Percentiles rank a stretch among this genome's conserved stretches.
These are phyloP conservation scores for Coleophoma eucalyptorum DNA, from an alignment of 2,329 filamentous ascomycete species.

Conservation along the genomic window DNA sequence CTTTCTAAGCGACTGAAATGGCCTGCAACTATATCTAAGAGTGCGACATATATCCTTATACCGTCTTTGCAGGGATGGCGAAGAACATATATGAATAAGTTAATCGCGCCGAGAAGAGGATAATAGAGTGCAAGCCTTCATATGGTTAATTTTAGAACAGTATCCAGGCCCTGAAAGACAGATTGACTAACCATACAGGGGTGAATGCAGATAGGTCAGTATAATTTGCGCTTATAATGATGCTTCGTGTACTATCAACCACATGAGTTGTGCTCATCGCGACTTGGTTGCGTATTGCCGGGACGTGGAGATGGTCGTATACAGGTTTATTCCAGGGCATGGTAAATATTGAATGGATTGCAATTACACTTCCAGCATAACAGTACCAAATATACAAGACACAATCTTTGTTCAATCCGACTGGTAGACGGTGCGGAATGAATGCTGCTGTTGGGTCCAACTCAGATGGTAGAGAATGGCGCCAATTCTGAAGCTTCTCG, in stretches of 20 bases:
- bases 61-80: neutral
- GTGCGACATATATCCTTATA: neutral
- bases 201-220: neutral
- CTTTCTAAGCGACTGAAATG: neutral
- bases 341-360: constrained; percentile 4
- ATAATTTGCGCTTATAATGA: constrained; percentile 1
- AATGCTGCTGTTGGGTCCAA: constrained; percentile 2
- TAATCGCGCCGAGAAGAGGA: neutral
- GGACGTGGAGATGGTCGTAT: neutral
- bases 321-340: constrained; percentile 5
- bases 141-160: neutral
- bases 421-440: neutral
- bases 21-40: neutral
- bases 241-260: neutral
- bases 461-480: constrained; percentile 1
- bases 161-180: neutral
- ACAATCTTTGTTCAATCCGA: neutral
- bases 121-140: neutral
- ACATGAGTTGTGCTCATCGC: neutral
- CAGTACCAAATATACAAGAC: constrained; percentile 1
- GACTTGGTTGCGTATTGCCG: neutral
- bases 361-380: constrained; percentile 5
- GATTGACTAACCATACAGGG: neutral
- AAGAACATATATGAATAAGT: neutral
- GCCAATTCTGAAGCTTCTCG: constrained; percentile 2